These are phyloP conservation scores for Nigrograna mackinnonii DNA, from an alignment of 2,329 filamentous ascomycete species.

Conservation along the genomic window DNA sequence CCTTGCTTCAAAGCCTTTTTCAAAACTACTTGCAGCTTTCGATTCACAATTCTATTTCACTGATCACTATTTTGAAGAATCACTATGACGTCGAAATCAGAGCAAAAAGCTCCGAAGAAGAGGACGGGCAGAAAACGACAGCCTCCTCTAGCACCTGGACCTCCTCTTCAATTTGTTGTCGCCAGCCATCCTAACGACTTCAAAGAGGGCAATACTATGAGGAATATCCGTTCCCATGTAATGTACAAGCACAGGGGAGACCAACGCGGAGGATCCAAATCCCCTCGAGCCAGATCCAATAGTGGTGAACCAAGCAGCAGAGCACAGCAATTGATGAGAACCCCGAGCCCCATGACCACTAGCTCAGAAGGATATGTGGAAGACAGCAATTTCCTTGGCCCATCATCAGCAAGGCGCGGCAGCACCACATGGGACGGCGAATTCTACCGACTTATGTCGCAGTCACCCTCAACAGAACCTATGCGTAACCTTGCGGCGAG, in stretches of 20 bases:
- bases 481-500: conserved; percentile 24
- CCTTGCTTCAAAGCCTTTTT: no score
- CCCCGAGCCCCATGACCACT: conserved; percentile 23
- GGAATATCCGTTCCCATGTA: conserved; percentile 39
- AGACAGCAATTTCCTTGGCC: conserved; percentile 12
- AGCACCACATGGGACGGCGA: conserved; percentile 20
- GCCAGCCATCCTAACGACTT: conserved; percentile 39
- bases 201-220: conserved; percentile 31
- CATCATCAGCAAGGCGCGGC: conserved; percentile 8
- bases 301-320: conserved; percentile 19
- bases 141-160: conserved; percentile 35
- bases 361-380: conserved; percentile 17
- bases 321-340: conserved; percentile 13
- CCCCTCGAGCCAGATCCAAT: conserved; percentile 13
- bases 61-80: no score
- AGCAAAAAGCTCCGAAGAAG: conserved; percentile 24
- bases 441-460: conserved; percentile 18
- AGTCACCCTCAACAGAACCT: conserved; percentile 20
- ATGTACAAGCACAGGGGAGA: conserved; percentile 39
- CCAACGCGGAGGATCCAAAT: conserved; percentile 14
- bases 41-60: no score
- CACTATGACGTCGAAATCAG: conserved; percentile 24
- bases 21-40: no score
- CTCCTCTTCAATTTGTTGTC: conserved; percentile 35
- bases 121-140: conserved; percentile 30